Percentiles rank a stretch among this genome's conserved stretches.
Conservation (phyloP, 768 basidiomycete genomes). For the Termitomyces sp. region DNA sequence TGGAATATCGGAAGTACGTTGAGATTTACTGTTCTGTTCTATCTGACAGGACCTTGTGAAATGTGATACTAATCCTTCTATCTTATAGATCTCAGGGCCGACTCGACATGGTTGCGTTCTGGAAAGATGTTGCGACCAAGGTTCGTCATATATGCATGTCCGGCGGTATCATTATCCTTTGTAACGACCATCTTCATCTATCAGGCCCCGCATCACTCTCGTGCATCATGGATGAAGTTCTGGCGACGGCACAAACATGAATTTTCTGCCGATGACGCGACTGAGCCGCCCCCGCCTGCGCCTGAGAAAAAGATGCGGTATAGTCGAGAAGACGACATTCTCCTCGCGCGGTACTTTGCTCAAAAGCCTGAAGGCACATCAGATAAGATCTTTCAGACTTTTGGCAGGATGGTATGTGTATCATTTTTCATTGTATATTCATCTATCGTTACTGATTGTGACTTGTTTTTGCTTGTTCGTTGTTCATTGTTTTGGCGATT, state of each 20-base stretch:
- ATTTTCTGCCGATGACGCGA: constrained; percentile 58
- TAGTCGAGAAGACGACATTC: constrained; percentile 72
- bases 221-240: constrained; percentile 94
- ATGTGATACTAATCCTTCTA: constrained; percentile 1
- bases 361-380: constrained; percentile 76
- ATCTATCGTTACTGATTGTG: constrained; percentile 1
- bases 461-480: background rate
- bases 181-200: background rate
- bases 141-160: constrained; percentile 26
- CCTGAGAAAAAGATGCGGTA: constrained; percentile 90
- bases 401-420: constrained; percentile 60
- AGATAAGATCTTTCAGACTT: constrained; percentile 81
- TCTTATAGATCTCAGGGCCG: constrained; percentile 48
- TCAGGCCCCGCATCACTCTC: constrained; percentile 85
- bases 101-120: constrained; percentile 73
- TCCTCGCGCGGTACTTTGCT: constrained; percentile 73
- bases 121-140: constrained; percentile 74
- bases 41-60: background rate
- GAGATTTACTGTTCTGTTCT: background rate
- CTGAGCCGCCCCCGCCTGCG: constrained; percentile 68
- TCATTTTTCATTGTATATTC: background rate
- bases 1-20: constrained; percentile 72
- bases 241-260: constrained; percentile 89
- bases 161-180: background rate
- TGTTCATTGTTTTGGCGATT: background rate